Evolutionary conservation across 2,329 filamentous ascomycete species (phyloP), one percentile per base, ranked within the genome.

Genomic region (Amauroascus niger): DNA sequence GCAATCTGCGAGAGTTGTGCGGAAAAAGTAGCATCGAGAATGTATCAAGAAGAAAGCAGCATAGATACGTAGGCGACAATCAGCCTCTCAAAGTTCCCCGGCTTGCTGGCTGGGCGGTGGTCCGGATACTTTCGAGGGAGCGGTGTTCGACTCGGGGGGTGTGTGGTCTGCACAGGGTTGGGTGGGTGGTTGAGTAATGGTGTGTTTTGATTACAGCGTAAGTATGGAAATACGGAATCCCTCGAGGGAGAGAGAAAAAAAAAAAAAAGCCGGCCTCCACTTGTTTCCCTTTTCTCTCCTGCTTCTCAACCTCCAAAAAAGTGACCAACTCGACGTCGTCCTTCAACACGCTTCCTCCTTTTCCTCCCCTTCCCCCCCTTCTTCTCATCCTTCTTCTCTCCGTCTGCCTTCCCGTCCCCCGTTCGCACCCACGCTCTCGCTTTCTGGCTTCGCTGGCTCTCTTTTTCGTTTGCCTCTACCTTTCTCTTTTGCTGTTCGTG

Each of bases 341-440:
- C 28, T 32, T 32, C 28, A 32, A 37, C 41, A 39, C 50, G n/a
- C 47, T 53, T 32, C 30, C 47, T 14, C 33, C 13, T 30, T 30
- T 30, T 40, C 41, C 49, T 37, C 33, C 48, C 24, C 35, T 43
- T 26, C 40, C 49, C 20, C 22, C 20, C 45, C 26, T 20, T 48
- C 35, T 14, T 41, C 26, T 6, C 40, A 43, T 9, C 22, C 46
- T 54, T 40, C 37, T 50, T 41, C 41, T 43, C 40, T 30, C 28
- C 37, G 43, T 48, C 43, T 44, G 33, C 47, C 37, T 44, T n/a
- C n/a, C n/a, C n/a, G n/a, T n/a, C 28, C 28, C 28, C 28, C 52
- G 20, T 56, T 59, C 53, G 55, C 50, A 58, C 59, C 61, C 53
- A 49, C 57, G 57, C 62, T 59, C 53, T 53, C 55, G 48, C 54